Evolutionary conservation across 202 grass and related monocot genomes (phyloP).

Genomic region (Elaeis oleifera): DNA sequence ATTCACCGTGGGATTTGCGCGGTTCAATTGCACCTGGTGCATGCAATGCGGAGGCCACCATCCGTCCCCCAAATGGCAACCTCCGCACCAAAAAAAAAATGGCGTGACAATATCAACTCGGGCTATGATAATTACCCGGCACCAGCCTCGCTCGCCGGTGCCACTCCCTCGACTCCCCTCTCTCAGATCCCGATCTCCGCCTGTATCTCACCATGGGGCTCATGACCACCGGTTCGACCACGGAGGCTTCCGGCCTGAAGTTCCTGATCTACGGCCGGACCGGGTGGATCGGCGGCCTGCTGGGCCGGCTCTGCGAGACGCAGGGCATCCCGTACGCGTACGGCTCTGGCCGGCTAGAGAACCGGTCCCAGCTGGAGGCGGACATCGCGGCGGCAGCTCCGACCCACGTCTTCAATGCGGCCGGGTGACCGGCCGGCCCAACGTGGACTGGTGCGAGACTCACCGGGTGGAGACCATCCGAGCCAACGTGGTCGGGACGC

Average conservation of each 20-base stretch:
- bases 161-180: too few species aligned
- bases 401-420: conserved; percentile 75
- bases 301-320: conserved; percentile 53
- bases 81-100: too few species aligned
- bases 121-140: too few species aligned
- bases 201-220: conserved; percentile 22
- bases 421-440: conserved; percentile 74
- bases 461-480: conserved; percentile 64
- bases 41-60: too few species aligned
- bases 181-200: too few species aligned
- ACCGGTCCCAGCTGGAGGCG: conserved; percentile 50
- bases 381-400: conserved; percentile 42
- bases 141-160: too few species aligned
- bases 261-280: conserved; percentile 95
- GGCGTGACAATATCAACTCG: too few species aligned
- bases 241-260: conserved; percentile 30
- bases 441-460: conserved; percentile 83
- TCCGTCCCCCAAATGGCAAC: too few species aligned
- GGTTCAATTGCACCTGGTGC: too few species aligned
- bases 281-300: conserved; percentile 82
- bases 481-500: conserved; percentile 72
- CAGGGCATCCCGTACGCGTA: conserved; percentile 58
- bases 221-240: conserved; percentile 39
- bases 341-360: conserved; percentile 67
- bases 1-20: too few species aligned